A percentile compares a stretch with the other conserved stretches of the same genome.
Evolutionary conservation across 768 basidiomycete genomes (phyloP).

Genomic region (Plicaturopsis crispa): DNA sequence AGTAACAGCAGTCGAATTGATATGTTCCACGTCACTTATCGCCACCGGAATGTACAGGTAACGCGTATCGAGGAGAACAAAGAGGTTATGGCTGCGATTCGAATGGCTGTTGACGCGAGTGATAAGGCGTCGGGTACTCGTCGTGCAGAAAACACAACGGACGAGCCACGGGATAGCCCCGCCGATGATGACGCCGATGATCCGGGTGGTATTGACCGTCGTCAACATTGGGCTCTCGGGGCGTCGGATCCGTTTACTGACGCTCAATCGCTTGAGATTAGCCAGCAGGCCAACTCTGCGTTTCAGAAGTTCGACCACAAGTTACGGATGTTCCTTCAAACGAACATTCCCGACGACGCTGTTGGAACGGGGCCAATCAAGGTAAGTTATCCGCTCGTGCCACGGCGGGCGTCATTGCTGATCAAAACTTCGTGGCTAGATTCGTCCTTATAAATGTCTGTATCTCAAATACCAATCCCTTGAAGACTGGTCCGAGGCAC

Average conservation of each 20-base stretch:
- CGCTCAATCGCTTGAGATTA: background rate
- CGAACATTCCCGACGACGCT: background rate
- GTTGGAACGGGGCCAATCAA: background rate
- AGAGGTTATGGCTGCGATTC: slow-evolving; percentile 20
- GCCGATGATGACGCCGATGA: background rate
- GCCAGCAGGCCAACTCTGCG: background rate
- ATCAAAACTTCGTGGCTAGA: slow-evolving; percentile 7
- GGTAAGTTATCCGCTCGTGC: background rate
- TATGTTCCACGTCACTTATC: background rate
- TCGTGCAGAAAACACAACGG: too few species aligned
- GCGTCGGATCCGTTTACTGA: background rate
- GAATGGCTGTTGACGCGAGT: slow-evolving; percentile 16
- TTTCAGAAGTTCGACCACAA: background rate
- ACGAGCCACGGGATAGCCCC: background rate
- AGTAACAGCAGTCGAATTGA: slow-evolving; percentile 4
- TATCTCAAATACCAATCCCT: slow-evolving; percentile 16
- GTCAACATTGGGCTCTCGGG: background rate
- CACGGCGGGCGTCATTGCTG: background rate
- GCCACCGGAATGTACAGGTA: slow-evolving; percentile 12
- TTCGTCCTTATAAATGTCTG: slow-evolving; percentile 15
- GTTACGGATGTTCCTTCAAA: background rate
- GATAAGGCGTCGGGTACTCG: slow-evolving; percentile 3
- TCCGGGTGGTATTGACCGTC: background rate
- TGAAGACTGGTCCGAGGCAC: slow-evolving; percentile 18
- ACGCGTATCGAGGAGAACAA: slow-evolving; percentile 18